A percentile compares a stretch with the other conserved stretches of the same genome.
phyloP scores from a whole-genome alignment of 371 early-diverging fungal species.

The Syncephalis plumigaleata region DNA sequence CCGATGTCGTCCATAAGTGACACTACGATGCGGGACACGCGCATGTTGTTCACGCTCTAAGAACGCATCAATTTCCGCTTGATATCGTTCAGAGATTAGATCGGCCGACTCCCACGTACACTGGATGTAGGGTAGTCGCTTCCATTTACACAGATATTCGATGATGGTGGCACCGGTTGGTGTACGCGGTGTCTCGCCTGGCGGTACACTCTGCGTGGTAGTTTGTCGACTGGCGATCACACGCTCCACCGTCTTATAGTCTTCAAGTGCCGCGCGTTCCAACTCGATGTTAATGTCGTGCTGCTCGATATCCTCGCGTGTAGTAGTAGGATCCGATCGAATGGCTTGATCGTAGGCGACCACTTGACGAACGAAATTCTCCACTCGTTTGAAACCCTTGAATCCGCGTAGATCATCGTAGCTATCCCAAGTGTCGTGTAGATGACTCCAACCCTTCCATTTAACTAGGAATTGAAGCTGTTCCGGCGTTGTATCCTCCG shows the following conservation, averaged over 20 bases:
- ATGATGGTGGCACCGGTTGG: constrained; percentile 9
- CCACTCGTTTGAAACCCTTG: constrained; percentile 81
- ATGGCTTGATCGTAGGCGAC: constrained; percentile 41
- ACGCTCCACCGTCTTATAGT: constrained; percentile 78
- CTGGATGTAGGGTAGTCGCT: constrained; percentile 66
- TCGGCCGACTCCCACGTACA: constrained; percentile 80
- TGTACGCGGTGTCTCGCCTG: constrained; percentile 8
- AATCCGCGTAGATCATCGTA: constrained; percentile 35
- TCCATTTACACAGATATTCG: constrained; percentile 90
- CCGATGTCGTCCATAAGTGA: constrained; percentile 27
- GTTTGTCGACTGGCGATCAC: constrained; percentile 50
- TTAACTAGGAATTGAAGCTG: constrained; percentile 77
- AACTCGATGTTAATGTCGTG: constrained; percentile 66
- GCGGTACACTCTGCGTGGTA: constrained; percentile 1
- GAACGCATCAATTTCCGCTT: constrained; percentile 70
- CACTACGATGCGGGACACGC: constrained; percentile 51
- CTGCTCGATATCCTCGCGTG: constrained; percentile 77
- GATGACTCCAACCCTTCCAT: constrained; percentile 83
- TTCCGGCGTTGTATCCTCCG: not conserved
- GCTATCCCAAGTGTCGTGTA: constrained; percentile 85
- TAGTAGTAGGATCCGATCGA: constrained; percentile 44
- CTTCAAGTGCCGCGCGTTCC: constrained; percentile 60
- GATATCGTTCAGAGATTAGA: constrained; percentile 34
- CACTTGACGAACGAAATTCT: constrained; percentile 60
- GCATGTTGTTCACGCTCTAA: constrained; percentile 55